Percentiles rank a stretch among this genome's conserved stretches.
These are phyloP conservation scores for Ogataea degrootiae DNA, from an alignment of 805 yeast species.

Conservation along the genomic window DNA sequence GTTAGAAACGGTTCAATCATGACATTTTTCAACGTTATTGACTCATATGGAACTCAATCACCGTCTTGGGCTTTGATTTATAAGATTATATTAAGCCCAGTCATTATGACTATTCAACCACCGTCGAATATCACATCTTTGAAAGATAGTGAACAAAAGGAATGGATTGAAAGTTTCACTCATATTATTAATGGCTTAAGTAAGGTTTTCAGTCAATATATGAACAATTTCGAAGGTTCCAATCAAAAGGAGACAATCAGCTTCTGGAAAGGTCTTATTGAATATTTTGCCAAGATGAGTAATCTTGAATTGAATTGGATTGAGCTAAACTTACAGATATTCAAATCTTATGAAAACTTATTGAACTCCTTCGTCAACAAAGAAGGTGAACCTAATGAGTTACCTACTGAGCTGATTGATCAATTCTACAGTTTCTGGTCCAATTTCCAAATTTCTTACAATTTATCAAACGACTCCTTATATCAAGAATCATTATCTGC, in stretches of 20 bases:
- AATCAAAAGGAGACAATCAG: constrained; percentile 13
- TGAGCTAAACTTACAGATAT: constrained; percentile 52
- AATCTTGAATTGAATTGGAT: constrained; percentile 36
- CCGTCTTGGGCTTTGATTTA: constrained; percentile 70
- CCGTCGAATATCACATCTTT: constrained; percentile 1
- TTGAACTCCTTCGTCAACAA: constrained; percentile 30
- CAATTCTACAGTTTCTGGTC: constrained; percentile 50
- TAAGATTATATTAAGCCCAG: constrained; percentile 51
- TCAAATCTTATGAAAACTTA: constrained; percentile 47
- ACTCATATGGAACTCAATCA: constrained; percentile 57
- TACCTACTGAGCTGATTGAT: constrained; percentile 32
- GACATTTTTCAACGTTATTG: constrained; percentile 78
- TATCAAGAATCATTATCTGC: constrained; percentile 62
- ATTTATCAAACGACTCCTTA: constrained; percentile 29
- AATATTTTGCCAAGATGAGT: constrained; percentile 41
- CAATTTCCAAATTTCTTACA: constrained; percentile 39
- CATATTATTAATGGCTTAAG: constrained; percentile 64
- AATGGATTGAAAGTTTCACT: constrained; percentile 58
- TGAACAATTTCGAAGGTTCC: constrained; percentile 31
- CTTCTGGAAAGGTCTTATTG: constrained; percentile 57
- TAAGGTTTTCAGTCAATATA: constrained; percentile 51
- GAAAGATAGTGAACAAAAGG: constrained; percentile 16
- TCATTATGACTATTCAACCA: constrained; percentile 32
- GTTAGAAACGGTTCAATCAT: constrained; percentile 88
- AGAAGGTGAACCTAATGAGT: constrained; percentile 2